phyloP scores from a whole-genome alignment of 2,329 filamentous ascomycete species.

The Claviceps humidiphila region DNA sequence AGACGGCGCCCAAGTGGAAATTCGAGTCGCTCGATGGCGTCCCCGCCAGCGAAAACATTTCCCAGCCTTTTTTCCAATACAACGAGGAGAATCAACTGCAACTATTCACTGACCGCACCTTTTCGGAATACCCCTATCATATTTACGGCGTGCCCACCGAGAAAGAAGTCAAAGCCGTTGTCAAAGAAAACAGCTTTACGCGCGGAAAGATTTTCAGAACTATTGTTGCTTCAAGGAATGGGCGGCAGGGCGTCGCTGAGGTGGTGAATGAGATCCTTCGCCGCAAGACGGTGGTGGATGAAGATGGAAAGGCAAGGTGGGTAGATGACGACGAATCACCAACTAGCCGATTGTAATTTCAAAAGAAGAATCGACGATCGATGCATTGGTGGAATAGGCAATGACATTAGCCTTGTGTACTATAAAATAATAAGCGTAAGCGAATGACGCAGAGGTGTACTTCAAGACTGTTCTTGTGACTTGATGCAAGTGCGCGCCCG shows the following conservation, averaged over 20 bases:
- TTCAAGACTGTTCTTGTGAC: background rate
- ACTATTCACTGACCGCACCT: constrained; percentile 52
- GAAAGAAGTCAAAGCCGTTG: constrained; percentile 35
- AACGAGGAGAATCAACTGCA: constrained; percentile 33
- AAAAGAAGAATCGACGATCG: background rate
- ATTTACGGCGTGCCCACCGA: constrained; percentile 65
- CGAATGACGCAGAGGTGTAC: background rate
- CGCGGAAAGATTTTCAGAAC: constrained; percentile 47
- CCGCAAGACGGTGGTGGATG: constrained; percentile 43
- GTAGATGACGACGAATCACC: constrained; percentile 14
- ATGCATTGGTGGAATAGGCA: background rate
- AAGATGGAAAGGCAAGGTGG: constrained; percentile 31
- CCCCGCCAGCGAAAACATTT: constrained; percentile 36
- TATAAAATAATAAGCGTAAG: background rate
- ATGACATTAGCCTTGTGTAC: background rate
- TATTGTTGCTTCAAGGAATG: constrained; percentile 44
- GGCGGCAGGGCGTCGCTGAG: constrained; percentile 55
- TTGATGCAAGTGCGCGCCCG: background rate
- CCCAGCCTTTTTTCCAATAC: constrained; percentile 54
- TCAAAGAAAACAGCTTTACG: constrained; percentile 27
- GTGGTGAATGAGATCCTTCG: constrained; percentile 56
- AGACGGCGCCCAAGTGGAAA: constrained; percentile 59
- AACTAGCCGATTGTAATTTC: constrained; percentile 20
- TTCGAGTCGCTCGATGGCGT: constrained; percentile 62
- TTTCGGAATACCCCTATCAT: constrained; percentile 58